Conservation (phyloP, 164 flowering plant genomes). For the Vitis rotundifolia region DNA sequence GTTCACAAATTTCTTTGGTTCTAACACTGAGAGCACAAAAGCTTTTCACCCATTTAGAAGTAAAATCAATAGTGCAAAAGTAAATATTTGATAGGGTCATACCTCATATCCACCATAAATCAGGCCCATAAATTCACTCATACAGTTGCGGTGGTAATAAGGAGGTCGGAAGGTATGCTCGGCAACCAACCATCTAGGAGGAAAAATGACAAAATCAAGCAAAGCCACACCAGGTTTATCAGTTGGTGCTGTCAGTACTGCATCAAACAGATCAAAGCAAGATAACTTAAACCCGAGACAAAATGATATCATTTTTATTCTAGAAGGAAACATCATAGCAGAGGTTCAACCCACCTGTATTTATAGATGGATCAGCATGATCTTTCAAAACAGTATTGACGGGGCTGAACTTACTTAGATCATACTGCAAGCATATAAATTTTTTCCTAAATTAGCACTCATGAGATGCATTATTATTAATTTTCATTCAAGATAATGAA, state of each 20-base stretch:
- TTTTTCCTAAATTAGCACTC: too few species aligned
- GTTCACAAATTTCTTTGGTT: too few species aligned
- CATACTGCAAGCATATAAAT: slow-evolving; percentile 66
- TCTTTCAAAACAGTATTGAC: slow-evolving; percentile 85
- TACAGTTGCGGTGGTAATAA: slow-evolving; percentile 93
- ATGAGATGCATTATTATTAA: too few species aligned
- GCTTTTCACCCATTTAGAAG: too few species aligned
- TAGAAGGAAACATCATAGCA: neutral
- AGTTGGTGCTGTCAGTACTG: slow-evolving; percentile 93
- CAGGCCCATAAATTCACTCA: slow-evolving; percentile 99
- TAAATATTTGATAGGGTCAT: neutral
- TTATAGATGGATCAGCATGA: slow-evolving; percentile 93
- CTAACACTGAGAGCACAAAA: too few species aligned
- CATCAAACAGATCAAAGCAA: slow-evolving; percentile 5
- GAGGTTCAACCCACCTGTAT: slow-evolving; percentile 57
- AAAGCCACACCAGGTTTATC: slow-evolving; percentile 95
- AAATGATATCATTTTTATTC: too few species aligned
- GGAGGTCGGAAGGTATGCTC: slow-evolving; percentile 98
- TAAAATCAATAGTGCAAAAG: neutral
- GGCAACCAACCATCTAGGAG: slow-evolving; percentile 95
- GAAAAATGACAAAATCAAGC: slow-evolving; percentile 96
- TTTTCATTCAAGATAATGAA: too few species aligned
- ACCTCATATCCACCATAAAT: slow-evolving; percentile 94
- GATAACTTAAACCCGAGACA: too few species aligned
- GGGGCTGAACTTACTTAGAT: slow-evolving; percentile 84